Conservation (phyloP, 306 rosid genomes). For the Luffa acutangula region DNA sequence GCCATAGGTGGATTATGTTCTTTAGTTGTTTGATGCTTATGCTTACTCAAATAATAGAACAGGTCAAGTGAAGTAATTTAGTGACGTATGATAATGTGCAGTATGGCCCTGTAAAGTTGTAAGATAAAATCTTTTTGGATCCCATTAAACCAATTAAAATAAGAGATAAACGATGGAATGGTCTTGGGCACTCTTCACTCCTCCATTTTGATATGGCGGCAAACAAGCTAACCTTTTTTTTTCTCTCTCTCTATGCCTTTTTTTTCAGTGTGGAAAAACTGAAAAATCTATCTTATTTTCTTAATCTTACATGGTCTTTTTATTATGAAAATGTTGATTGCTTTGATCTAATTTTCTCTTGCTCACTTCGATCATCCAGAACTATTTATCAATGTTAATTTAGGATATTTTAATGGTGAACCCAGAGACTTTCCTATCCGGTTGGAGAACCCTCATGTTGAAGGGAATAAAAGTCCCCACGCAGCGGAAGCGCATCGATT, state of each 20-base stretch:
- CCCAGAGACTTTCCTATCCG: slow-evolving; percentile 78
- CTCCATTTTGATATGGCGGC: not conserved
- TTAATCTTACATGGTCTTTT: not conserved
- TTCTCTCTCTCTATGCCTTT: not conserved
- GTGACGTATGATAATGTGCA: not conserved
- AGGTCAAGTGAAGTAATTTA: not conserved
- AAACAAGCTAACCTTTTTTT: not conserved
- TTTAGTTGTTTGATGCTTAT: not conserved
- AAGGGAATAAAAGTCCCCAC: too few species aligned
- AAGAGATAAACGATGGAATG: not conserved
- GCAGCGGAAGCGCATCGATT: too few species aligned
- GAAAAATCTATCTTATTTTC: not conserved
- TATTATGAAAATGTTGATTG: not conserved
- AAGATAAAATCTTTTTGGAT: not conserved
- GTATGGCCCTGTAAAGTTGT: not conserved
- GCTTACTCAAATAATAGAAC: not conserved
- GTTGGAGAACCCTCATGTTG: slow-evolving; percentile 92
- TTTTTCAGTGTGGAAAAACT: not conserved
- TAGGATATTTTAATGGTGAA: slow-evolving; percentile 18
- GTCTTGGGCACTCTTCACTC: not conserved
- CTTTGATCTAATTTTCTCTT: slow-evolving; percentile 6
- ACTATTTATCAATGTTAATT: slow-evolving; percentile 17
- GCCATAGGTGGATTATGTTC: not conserved
- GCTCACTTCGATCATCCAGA: slow-evolving; percentile 11
- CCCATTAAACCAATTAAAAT: not conserved